Conservation (phyloP, 768 basidiomycete genomes). For the Calocybe indica region DNA sequence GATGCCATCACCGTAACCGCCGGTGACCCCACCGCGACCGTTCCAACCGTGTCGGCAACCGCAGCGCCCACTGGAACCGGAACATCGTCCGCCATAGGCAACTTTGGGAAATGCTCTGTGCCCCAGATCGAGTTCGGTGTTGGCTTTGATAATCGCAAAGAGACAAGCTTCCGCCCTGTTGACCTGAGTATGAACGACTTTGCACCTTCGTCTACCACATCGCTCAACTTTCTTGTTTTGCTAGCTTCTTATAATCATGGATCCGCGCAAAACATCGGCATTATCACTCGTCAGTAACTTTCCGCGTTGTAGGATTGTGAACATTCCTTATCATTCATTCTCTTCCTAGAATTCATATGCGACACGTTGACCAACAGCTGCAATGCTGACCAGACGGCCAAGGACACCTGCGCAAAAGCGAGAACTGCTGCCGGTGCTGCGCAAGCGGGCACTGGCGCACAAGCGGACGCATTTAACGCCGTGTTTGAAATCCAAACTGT, state of each 20-base stretch:
- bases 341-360: slow-evolving; percentile 39
- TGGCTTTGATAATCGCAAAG: slow-evolving; percentile 52
- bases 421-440: slow-evolving; percentile 34
- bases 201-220: background rate
- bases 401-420: slow-evolving; percentile 40
- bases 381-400: slow-evolving; percentile 47
- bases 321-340: background rate
- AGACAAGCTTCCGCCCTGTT: slow-evolving; percentile 53
- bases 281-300: slow-evolving; percentile 36
- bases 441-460: slow-evolving; percentile 37
- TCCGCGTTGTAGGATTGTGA: background rate
- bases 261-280: slow-evolving; percentile 48
- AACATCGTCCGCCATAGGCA: slow-evolving; percentile 17
- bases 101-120: slow-evolving; percentile 52
- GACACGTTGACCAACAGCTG: slow-evolving; percentile 47
- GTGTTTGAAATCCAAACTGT: slow-evolving; percentile 36
- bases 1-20: slow-evolving; percentile 24
- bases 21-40: slow-evolving; percentile 13
- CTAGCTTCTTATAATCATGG: slow-evolving; percentile 44
- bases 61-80: slow-evolving; percentile 12
- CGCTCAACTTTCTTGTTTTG: background rate
- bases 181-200: slow-evolving; percentile 30
- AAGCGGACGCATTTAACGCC: slow-evolving; percentile 49
- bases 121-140: slow-evolving; percentile 54
- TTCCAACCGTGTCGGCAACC: slow-evolving; percentile 7